phyloP scores from a whole-genome alignment of 139 green algal species.

The Diplosphaera chodatii region DNA sequence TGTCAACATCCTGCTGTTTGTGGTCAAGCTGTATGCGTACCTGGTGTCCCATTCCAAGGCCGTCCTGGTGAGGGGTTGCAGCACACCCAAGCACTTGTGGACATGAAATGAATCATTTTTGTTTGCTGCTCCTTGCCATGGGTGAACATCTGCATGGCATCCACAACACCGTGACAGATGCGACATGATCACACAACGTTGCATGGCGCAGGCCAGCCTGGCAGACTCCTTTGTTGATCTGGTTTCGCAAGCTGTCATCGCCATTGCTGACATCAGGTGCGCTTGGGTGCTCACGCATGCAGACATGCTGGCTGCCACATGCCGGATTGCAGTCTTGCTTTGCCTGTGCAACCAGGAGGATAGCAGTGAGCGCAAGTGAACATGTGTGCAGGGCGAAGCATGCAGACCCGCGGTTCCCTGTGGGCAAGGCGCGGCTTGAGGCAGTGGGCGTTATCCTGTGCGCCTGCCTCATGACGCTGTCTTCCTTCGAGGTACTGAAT shows the following conservation, averaged over 20 bases:
- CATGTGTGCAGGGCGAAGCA: background rate
- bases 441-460: conserved; percentile 53
- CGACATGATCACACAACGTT: background rate
- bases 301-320: no score
- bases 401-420: conserved; percentile 39
- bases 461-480: conserved; percentile 51
- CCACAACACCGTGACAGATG: no score
- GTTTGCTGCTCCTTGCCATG: no score
- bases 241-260: background rate
- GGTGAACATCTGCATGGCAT: no score
- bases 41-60: background rate
- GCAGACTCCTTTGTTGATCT: conserved; percentile 1
- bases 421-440: conserved; percentile 57
- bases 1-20: conserved; percentile 1
- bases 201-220: background rate
- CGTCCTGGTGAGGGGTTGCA: background rate
- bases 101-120: no score
- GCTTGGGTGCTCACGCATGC: no score
- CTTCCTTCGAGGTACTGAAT: conserved; percentile 29
- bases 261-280: background rate
- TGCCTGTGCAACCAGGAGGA: background rate
- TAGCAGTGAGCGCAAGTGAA: background rate
- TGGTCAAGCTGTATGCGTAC: background rate
- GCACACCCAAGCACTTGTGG: no score
- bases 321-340: no score